phyloP scores from a whole-genome alignment of 2,329 filamentous ascomycete species.

The Penicillium sp. region DNA sequence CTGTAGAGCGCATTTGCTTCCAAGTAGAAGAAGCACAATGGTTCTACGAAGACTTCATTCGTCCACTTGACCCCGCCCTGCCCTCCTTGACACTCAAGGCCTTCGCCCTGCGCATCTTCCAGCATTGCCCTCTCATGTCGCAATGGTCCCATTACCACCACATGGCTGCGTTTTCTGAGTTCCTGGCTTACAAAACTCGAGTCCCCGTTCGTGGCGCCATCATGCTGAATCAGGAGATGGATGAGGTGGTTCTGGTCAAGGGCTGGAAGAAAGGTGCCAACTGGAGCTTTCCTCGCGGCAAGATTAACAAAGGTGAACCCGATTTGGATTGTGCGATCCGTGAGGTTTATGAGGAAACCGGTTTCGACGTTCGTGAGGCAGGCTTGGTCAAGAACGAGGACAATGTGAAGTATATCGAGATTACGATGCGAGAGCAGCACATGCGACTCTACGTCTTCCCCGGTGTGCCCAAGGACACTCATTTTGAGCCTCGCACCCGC shows the following conservation, averaged over 20 bases:
- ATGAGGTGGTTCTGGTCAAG: conserved; percentile 86
- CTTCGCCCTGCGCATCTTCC: conserved; percentile 87
- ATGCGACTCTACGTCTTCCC: conserved; percentile 89
- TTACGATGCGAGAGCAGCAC: conserved; percentile 87
- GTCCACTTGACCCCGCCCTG: conserved; percentile 75
- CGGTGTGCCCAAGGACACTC: conserved; percentile 76
- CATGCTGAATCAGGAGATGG: conserved; percentile 89
- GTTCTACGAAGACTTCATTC: conserved; percentile 99
- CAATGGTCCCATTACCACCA: conserved; percentile 73
- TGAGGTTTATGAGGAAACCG: conserved; percentile 95
- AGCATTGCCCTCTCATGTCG: conserved; percentile 84
- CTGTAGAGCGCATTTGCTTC: conserved; percentile 92
- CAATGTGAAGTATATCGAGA: conserved; percentile 75
- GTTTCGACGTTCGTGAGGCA: conserved; percentile 71
- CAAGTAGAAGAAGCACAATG: conserved; percentile 99
- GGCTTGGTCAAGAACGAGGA: conserved; percentile 68
- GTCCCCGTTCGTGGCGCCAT: conserved; percentile 93
- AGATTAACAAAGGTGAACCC: conserved; percentile 96
- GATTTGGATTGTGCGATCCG: conserved; percentile 90
- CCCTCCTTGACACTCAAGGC: conserved; percentile 78
- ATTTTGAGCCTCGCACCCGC: conserved; percentile 82
- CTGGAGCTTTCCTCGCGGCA: conserved; percentile 95
- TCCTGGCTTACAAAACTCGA: conserved; percentile 87
- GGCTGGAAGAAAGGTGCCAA: conserved; percentile 96
- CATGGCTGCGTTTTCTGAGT: conserved; percentile 80